These are phyloP conservation scores for Zopfochytrium polystomum DNA, from an alignment of 371 early-diverging fungal genomes.

Conservation along the genomic window DNA sequence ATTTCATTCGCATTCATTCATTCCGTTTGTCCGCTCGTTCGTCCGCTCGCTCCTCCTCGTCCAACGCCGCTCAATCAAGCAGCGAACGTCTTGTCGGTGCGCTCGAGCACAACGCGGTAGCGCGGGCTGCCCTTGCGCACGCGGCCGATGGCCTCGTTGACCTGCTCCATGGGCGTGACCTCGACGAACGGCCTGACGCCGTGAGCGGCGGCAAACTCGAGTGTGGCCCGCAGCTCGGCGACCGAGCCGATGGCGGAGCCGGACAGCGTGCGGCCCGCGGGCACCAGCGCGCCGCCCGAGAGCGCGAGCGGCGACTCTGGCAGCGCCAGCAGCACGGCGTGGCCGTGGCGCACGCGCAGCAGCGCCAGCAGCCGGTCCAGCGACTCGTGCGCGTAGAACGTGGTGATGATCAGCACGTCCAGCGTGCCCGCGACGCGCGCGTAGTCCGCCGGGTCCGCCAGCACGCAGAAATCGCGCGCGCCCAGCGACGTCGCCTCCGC, in stretches of 20 bases:
- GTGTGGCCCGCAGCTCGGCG: conserved; percentile 55
- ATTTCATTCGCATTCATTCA: no score
- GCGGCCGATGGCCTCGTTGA: conserved; percentile 20
- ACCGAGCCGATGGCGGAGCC: conserved; percentile 71
- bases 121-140: conserved; percentile 14
- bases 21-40: no score
- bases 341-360: conserved; percentile 53
- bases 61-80: no score
- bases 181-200: conserved; percentile 31
- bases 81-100: conserved; percentile 9
- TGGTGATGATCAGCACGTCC: conserved; percentile 32
- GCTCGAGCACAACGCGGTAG: conserved; percentile 17
- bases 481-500: conserved; percentile 67
- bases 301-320: conserved; percentile 54
- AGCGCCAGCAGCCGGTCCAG: conserved; percentile 27
- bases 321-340: conserved; percentile 61
- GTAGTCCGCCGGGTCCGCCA: conserved; percentile 40
- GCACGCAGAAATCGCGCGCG: conserved; percentile 54
- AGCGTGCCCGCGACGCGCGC: conserved; percentile 26
- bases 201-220: conserved; percentile 67
- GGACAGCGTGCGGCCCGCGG: conserved; percentile 50
- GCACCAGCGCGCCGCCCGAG: conserved; percentile 46
- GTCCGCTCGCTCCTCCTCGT: no score
- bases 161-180: conserved; percentile 33
- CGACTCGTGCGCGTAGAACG: conserved; percentile 25